phyloP scores from a whole-genome alignment of 106 monocot species.

The Iris macrosiphon region DNA sequence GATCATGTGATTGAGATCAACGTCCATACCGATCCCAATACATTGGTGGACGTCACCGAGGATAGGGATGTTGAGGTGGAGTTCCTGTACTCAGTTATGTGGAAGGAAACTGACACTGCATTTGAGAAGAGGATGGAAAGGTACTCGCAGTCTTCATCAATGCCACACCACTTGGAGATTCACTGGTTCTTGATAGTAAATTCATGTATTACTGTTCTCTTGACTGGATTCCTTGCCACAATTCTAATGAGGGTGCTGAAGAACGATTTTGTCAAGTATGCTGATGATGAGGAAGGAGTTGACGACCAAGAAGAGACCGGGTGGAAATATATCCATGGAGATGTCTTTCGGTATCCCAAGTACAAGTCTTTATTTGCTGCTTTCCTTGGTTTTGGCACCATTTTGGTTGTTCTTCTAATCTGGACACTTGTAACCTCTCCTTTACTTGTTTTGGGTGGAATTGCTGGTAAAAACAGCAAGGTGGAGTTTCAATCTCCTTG shows the following conservation, averaged over 20 bases:
- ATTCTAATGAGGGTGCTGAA: conserved; percentile 57
- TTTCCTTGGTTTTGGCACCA: conserved; percentile 14
- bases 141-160: conserved; percentile 41
- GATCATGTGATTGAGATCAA: conserved; percentile 49
- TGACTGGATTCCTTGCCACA: conserved; percentile 56
- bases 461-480: conserved; percentile 70
- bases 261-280: conserved; percentile 55
- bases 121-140: conserved; percentile 70
- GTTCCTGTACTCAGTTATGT: conserved; percentile 47
- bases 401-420: conserved; percentile 63
- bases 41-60: conserved; percentile 39
- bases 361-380: conserved; percentile 9
- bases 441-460: conserved; percentile 65
- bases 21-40: conserved; percentile 31
- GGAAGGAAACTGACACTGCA: conserved; percentile 39
- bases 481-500: conserved; percentile 61
- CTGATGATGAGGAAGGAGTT: conserved; percentile 9
- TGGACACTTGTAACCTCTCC: conserved; percentile 74
- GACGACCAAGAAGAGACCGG: conserved; percentile 8
- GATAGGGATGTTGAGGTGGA: conserved; percentile 48
- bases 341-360: conserved; percentile 7
- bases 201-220: conserved; percentile 55
- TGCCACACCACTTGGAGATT: conserved; percentile 45
- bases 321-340: conserved; percentile 11
- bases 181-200: conserved; percentile 69